Percentiles rank a stretch among this genome's conserved stretches.
These are phyloP conservation scores for Lathyrus oleraceus DNA, from an alignment of 306 rosid genomes.

Conservation along the genomic window DNA sequence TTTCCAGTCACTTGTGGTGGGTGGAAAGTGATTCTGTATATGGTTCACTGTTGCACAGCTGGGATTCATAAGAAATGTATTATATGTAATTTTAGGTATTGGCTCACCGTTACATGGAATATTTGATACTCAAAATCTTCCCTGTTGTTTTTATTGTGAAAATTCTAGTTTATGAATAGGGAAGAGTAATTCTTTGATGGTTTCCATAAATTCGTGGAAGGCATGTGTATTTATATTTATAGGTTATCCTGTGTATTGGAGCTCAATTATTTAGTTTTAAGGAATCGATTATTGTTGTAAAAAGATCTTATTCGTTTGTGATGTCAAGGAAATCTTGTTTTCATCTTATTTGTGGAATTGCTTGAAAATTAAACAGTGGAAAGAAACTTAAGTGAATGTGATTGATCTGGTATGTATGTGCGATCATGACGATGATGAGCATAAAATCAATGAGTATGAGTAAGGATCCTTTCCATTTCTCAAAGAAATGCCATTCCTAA, in stretches of 20 bases:
- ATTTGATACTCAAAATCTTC: conserved; percentile 14
- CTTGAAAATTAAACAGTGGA: neutral
- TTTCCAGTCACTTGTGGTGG: conserved; percentile 67
- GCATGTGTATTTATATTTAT: conserved; percentile 29
- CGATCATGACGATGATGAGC: too few species aligned
- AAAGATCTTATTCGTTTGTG: neutral
- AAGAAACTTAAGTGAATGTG: neutral
- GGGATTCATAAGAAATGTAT: conserved; percentile 36
- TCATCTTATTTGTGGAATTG: neutral
- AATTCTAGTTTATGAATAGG: conserved; percentile 44
- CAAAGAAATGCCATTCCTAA: too few species aligned
- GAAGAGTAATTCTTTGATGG: conserved; percentile 50
- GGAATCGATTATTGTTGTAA: conserved; percentile 4
- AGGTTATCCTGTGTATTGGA: conserved; percentile 13
- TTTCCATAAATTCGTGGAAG: conserved; percentile 40
- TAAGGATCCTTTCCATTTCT: too few species aligned
- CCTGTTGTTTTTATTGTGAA: conserved; percentile 25
- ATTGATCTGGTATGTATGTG: too few species aligned
- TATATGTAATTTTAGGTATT: conserved; percentile 24
- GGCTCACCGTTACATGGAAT: neutral
- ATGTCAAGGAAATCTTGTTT: neutral
- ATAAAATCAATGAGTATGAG: too few species aligned
- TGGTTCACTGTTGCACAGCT: conserved; percentile 16
- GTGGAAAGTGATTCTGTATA: conserved; percentile 52
- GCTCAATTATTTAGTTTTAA: neutral